Percentiles rank a stretch among this genome's conserved stretches.
Evolutionary conservation across 768 basidiomycete species (phyloP).

Genomic region (Antrodiella citrinella): DNA sequence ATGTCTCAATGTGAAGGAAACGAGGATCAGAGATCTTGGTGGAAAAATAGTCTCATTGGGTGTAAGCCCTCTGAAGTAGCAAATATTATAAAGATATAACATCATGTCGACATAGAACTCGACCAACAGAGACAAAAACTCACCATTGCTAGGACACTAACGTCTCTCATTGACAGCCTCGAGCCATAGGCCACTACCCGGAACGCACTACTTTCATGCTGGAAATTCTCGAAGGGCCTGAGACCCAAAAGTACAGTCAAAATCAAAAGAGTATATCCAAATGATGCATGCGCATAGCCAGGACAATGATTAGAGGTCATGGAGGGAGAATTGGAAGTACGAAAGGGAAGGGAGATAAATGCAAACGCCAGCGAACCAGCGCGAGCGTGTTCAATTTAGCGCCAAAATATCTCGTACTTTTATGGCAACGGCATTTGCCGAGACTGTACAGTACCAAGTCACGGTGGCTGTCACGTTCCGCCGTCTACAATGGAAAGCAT

Average conservation of each 20-base stretch:
- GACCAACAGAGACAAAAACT: too few species aligned
- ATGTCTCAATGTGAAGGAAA: too few species aligned
- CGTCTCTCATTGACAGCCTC: too few species aligned
- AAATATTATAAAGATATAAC: constrained; percentile 50
- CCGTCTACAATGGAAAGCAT: constrained; percentile 14
- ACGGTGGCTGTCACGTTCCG: constrained; percentile 55
- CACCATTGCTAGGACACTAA: too few species aligned
- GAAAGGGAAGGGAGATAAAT: background rate
- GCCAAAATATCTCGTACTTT: background rate
- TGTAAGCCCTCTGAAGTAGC: constrained; percentile 76
- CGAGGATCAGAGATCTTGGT: constrained; percentile 72
- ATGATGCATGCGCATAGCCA: too few species aligned
- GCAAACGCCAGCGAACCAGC: background rate
- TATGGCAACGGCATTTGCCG: constrained; percentile 7
- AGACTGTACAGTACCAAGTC: constrained; percentile 50
- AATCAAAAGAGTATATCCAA: too few species aligned
- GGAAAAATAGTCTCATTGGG: constrained; percentile 74
- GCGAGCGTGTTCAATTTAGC: background rate
- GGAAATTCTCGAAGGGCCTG: too few species aligned
- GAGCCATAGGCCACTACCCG: too few species aligned
- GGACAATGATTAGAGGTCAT: too few species aligned
- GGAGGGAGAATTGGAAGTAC: too few species aligned
- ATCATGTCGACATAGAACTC: constrained; percentile 19
- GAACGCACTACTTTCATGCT: too few species aligned
- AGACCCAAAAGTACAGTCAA: too few species aligned